Evolutionary conservation across 108 stramenopile species (phyloP), one percentile per base, ranked within the genome.

Genomic region (Fragilaria crotonensis): DNA sequence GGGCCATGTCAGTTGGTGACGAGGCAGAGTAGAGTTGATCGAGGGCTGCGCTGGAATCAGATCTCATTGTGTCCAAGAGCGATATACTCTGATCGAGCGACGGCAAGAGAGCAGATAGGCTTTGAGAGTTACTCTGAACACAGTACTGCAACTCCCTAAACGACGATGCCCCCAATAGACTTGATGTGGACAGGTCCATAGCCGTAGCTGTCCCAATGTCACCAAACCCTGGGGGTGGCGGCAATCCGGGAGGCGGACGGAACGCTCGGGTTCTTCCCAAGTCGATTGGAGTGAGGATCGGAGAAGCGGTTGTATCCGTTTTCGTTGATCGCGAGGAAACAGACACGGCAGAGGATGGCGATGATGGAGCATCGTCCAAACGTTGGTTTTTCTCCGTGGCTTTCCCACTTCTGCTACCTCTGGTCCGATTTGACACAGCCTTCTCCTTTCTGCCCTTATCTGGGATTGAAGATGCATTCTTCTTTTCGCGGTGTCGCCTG

Each of bases 171-270:
- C 1, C 23, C 21, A 52, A 52, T 25, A 3, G 3, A 25, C 25
- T 2, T 52, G 17, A 2, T 3, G 23, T 26, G 25, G 2, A 25
- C 26, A 25, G 25, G 18, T 21, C 18, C 51, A 21, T 18, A 25
- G 21, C 17, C 17, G 17, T 26, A 23, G 51, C 21, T 25, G 18
- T 52, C 18, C 25, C 25, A 26, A 25, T 25, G 17, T 2, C 48
- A 54, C 61, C 71, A 62, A 81, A 77, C 22, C 80, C 80, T 44
- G 80, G 80, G 23, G 80, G 80, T 19, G 80, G 80, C n/a, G 63
- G 57, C 17, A 81, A 33, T 0, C 69, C 73, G 33, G 80, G 75
- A 29, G 75, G 75, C 19, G 69, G 73, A 18, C 68, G 69, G 29
- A 31, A 5, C 2, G 32, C 27, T 36, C 5, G 5, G 14, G 26